Evolutionary conservation across 768 basidiomycete genomes (phyloP).

Genomic region (Cyclocybe aegerita): DNA sequence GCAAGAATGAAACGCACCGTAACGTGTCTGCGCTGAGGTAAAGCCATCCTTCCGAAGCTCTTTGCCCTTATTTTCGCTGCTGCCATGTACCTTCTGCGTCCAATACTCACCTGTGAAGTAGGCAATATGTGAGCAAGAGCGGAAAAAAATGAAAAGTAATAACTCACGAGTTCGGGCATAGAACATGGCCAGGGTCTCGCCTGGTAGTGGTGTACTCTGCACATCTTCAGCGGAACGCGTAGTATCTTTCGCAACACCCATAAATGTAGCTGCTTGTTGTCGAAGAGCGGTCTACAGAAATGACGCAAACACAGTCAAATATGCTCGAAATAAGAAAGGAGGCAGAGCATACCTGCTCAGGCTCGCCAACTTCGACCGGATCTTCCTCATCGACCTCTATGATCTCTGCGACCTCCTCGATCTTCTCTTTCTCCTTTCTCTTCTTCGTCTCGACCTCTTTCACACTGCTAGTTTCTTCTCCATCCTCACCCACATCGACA

Average conservation of each 20-base stretch:
- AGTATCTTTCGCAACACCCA: slow-evolving; percentile 64
- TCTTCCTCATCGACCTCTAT: no score
- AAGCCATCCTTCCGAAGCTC: slow-evolving; percentile 78
- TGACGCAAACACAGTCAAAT: neutral
- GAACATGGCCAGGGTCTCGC: slow-evolving; percentile 81
- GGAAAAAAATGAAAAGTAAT: neutral
- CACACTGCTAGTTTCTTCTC: slow-evolving; percentile 11
- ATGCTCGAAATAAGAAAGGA: neutral
- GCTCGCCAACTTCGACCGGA: no score
- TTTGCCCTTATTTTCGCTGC: slow-evolving; percentile 72
- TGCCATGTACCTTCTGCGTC: slow-evolving; percentile 66
- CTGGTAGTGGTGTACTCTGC: slow-evolving; percentile 74
- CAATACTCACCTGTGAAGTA: slow-evolving; percentile 67
- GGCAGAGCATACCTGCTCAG: neutral
- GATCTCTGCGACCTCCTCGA: no score
- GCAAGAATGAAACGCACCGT: slow-evolving; percentile 45
- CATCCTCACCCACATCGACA: slow-evolving; percentile 29
- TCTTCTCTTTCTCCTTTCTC: slow-evolving; percentile 1
- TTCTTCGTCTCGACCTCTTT: slow-evolving; percentile 2
- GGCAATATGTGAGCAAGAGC: neutral
- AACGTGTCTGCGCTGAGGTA: slow-evolving; percentile 68
- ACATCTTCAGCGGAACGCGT: slow-evolving; percentile 67
- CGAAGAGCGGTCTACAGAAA: slow-evolving; percentile 29
- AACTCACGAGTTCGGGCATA: slow-evolving; percentile 76
- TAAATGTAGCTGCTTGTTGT: slow-evolving; percentile 37